phyloP scores from a whole-genome alignment of 1,284 basidiomycete species.

The Anthracocystis setariae region DNA sequence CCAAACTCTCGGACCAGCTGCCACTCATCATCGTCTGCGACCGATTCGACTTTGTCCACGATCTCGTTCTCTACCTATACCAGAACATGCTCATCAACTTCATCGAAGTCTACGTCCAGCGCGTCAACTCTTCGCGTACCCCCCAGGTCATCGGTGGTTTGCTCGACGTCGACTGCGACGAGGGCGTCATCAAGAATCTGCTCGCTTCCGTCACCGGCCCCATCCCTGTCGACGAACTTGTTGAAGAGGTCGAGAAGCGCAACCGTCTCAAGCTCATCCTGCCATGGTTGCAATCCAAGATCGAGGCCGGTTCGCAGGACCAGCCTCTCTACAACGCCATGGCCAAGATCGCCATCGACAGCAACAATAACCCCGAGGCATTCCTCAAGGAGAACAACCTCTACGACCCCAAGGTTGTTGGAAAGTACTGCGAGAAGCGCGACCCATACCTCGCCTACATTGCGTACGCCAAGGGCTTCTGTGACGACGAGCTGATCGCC shows the following conservation, averaged over 20 bases:
- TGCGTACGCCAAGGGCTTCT: slow-evolving; percentile 98
- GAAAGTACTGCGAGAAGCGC: slow-evolving; percentile 98
- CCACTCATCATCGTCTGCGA: slow-evolving; percentile 99
- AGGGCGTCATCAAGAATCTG: slow-evolving; percentile 92
- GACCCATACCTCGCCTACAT: slow-evolving; percentile 99
- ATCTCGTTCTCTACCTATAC: slow-evolving; percentile 97
- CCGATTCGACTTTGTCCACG: slow-evolving; percentile 99
- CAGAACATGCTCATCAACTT: slow-evolving; percentile 97
- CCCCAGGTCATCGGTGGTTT: slow-evolving; percentile 98
- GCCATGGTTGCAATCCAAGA: slow-evolving; percentile 93
- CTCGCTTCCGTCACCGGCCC: slow-evolving; percentile 93
- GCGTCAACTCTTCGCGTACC: slow-evolving; percentile 95
- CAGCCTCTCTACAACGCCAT: slow-evolving; percentile 93
- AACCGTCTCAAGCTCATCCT: slow-evolving; percentile 96
- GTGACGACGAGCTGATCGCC: slow-evolving; percentile 94
- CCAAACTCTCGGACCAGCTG: slow-evolving; percentile 93
- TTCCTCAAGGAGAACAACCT: slow-evolving; percentile 99
- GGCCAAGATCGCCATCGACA: slow-evolving; percentile 98
- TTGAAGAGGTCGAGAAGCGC: slow-evolving; percentile 81
- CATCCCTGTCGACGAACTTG: slow-evolving; percentile 86
- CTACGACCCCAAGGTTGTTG: slow-evolving; percentile 94
- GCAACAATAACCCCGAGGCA: slow-evolving; percentile 95
- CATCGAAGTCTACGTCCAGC: slow-evolving; percentile 99
- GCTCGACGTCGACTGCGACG: slow-evolving; percentile 96
- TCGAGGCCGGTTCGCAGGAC: slow-evolving; percentile 91